Evolutionary conservation across 495 filamentous ascomycete genomes (phyloP).

Genomic region (Aspergillus cavernicola): DNA sequence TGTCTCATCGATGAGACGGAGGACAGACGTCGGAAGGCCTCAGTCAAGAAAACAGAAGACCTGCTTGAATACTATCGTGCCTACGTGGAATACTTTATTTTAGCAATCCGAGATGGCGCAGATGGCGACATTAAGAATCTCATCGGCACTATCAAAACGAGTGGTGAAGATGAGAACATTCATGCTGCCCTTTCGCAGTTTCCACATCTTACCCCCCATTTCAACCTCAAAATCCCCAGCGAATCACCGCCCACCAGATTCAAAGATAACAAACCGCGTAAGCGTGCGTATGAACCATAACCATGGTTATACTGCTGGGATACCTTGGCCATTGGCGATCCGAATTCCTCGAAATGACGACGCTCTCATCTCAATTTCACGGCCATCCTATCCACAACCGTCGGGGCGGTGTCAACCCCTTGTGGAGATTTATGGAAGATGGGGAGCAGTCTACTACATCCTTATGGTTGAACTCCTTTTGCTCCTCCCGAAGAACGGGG

Average conservation of each 20-base stretch:
- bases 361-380: background rate
- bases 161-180: conserved; percentile 22
- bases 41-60: conserved; percentile 30
- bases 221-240: background rate
- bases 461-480: too few species aligned
- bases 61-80: conserved; percentile 25
- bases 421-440: too few species aligned
- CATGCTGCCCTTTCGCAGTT: conserved; percentile 5
- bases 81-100: conserved; percentile 31
- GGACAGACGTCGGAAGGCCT: conserved; percentile 41
- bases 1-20: conserved; percentile 37
- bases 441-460: too few species aligned
- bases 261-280: background rate
- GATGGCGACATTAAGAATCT: conserved; percentile 18
- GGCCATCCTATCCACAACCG: too few species aligned
- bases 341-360: background rate
- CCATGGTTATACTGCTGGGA: background rate
- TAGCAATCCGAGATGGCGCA: conserved; percentile 25
- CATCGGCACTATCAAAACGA: conserved; percentile 25
- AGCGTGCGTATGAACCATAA: background rate
- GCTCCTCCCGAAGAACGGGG: too few species aligned
- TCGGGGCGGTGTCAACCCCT: too few species aligned
- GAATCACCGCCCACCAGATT: background rate
- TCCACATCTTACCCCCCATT: background rate
- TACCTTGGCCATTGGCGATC: background rate